A percentile compares a stretch with the other conserved stretches of the same genome.
phyloP scores from a whole-genome alignment of 2,329 filamentous ascomycete genomes.

The Aspergillus phoenicis region DNA sequence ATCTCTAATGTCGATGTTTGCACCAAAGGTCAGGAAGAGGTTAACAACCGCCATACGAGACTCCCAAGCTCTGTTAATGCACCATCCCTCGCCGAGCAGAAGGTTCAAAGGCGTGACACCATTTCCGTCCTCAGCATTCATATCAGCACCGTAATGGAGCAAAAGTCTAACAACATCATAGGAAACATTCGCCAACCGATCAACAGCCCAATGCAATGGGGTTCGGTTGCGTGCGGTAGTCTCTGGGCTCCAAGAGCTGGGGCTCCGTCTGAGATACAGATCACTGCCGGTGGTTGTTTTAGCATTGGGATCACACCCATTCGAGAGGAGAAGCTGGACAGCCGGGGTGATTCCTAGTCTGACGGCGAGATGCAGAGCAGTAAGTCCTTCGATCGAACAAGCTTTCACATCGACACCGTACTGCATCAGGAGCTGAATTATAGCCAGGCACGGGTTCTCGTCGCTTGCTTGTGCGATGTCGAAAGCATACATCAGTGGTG shows the following conservation, averaged over 20 bases:
- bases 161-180: background rate
- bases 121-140: background rate
- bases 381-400: background rate
- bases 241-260: no score
- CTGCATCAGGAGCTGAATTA: background rate
- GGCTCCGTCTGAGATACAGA: background rate
- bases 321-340: background rate
- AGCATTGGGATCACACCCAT: background rate
- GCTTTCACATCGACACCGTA: background rate
- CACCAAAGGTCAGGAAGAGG: background rate
- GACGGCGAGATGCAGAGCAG: background rate
- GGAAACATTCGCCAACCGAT: background rate
- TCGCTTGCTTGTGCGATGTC: background rate
- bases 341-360: background rate
- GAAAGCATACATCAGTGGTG: background rate
- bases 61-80: background rate
- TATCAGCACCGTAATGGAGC: background rate
- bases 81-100: background rate
- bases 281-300: background rate
- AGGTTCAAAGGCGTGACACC: background rate
- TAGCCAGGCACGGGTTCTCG: background rate
- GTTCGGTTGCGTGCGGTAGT: background rate
- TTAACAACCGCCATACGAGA: background rate
- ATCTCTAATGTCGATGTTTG: background rate
- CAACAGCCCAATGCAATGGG: background rate